phyloP scores from a whole-genome alignment of 2,329 filamentous ascomycete genomes.

The Xylaria hypoxylon region DNA sequence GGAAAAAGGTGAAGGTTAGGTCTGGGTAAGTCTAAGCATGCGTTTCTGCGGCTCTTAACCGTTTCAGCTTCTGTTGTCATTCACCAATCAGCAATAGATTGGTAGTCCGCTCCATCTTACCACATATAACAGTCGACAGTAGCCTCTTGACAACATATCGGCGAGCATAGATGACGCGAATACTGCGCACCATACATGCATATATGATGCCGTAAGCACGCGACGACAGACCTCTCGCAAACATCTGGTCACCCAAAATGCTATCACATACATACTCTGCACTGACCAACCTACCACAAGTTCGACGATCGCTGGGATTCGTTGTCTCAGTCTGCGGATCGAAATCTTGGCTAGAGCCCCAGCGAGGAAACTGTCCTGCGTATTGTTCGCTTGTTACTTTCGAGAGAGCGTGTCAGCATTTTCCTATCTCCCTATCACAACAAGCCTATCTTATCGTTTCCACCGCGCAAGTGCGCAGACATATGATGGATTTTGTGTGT shows the following conservation, averaged over 20 bases:
- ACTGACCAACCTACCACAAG: background rate
- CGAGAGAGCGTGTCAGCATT: background rate
- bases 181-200: no score
- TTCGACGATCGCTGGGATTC: slow-evolving; percentile 2
- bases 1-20: background rate
- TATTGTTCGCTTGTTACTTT: background rate
- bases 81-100: slow-evolving; percentile 19
- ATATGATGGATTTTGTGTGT: background rate
- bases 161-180: background rate
- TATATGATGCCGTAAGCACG: background rate
- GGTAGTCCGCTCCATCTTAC: background rate
- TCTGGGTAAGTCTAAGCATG: background rate
- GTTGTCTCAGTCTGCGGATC: slow-evolving; percentile 2
- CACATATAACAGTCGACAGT: background rate
- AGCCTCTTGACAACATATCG: background rate
- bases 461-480: background rate
- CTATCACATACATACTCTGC: background rate
- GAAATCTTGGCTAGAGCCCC: background rate
- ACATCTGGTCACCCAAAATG: slow-evolving; percentile 1
- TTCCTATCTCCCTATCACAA: background rate
- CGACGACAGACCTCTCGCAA: background rate
- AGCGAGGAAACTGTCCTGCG: background rate
- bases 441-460: background rate
- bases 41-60: slow-evolving; percentile 8
- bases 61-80: slow-evolving; percentile 24